These are phyloP conservation scores for Reticulomyxa filosa DNA, from an alignment of 78 protist genomes.

Conservation along the genomic window DNA sequence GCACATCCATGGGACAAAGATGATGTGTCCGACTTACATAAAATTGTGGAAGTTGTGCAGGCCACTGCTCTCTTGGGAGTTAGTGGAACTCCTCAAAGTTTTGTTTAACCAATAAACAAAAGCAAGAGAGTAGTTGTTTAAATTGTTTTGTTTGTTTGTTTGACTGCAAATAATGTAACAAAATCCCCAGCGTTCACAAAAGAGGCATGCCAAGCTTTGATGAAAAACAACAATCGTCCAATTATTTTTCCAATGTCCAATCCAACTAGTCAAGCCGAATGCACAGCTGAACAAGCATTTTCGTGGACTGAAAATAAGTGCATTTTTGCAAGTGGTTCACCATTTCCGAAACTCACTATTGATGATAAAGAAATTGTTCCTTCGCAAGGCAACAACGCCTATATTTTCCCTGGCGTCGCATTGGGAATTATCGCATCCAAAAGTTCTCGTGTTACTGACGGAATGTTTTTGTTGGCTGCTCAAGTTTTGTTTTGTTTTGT, in stretches of 20 bases:
- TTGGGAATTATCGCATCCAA: too few species aligned
- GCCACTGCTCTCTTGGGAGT: constrained; percentile 1
- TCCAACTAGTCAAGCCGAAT: constrained; percentile 20
- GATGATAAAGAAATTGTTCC: background rate
- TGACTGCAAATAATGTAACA: too few species aligned
- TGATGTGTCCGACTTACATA: too few species aligned
- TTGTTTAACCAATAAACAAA: too few species aligned
- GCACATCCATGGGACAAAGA: too few species aligned
- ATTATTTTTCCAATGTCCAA: constrained; percentile 21
- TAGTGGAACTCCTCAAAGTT: too few species aligned
- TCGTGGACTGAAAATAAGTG: background rate
- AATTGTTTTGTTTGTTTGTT: too few species aligned
- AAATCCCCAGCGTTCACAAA: background rate
- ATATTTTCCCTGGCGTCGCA: constrained; percentile 12
- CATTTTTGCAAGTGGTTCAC: background rate
- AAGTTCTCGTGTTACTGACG: too few species aligned
- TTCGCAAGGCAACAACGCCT: constrained; percentile 6
- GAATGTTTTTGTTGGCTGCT: too few species aligned
- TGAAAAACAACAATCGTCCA: constrained; percentile 1
- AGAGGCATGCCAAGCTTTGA: background rate
- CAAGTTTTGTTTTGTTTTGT: too few species aligned
- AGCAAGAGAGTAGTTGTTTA: too few species aligned
- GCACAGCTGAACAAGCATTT: constrained; percentile 7
- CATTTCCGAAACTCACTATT: background rate
- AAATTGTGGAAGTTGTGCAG: background rate